Evolutionary conservation across 2,329 filamentous ascomycete species (phyloP), one percentile per base, ranked within the genome.

Genomic region (Aspergillus quadricinctus): DNA sequence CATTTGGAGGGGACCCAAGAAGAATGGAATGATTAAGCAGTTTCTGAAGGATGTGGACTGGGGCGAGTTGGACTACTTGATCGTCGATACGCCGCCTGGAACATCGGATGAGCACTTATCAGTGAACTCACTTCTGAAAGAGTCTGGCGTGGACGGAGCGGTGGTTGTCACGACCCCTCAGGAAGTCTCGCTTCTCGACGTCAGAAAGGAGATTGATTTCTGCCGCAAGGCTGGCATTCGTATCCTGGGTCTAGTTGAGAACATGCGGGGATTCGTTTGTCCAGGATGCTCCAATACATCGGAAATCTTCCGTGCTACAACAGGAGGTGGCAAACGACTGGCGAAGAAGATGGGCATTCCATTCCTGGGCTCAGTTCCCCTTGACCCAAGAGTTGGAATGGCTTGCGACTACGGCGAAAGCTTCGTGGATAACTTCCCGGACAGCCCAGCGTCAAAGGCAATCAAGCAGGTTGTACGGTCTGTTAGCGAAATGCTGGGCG

Each of bases 31-130:
- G 56, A 97, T 99, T 71, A 99, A 99, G 79, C 90, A 95, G 73
- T 99, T 99, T 66, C 77, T 99, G 52, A 97, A 96, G 78, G 95
- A 99, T 69, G 94, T 99, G 6, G 91, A 95, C 70, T 99, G 95
- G 94, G 94, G 94, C 9, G 89, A 95, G 58, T 79, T 97, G 73
- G 94, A 99, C 69, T 96, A 93, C 64, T 71, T 99, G 57, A 82
- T 99, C 52, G 91, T 97, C 10, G 94, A 99, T 73, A 99, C 94
- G 1, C 94, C 95, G 1, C 94, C 94, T 0, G 94, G 94, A 19
- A 99, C 94, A 1, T 92, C 87, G 57, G 94, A 99, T 71, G 94
- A 99, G 77, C 94, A 99, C 75, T 77, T 99, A 35, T 93, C 88
- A 62, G 92, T 99, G 60, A 97, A 96, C 72, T 88, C 89, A 4